A percentile compares a stretch with the other conserved stretches of the same genome.
phyloP scores from a whole-genome alignment of 2,329 filamentous ascomycete species.

The Stagonosporopsis tanaceti region DNA sequence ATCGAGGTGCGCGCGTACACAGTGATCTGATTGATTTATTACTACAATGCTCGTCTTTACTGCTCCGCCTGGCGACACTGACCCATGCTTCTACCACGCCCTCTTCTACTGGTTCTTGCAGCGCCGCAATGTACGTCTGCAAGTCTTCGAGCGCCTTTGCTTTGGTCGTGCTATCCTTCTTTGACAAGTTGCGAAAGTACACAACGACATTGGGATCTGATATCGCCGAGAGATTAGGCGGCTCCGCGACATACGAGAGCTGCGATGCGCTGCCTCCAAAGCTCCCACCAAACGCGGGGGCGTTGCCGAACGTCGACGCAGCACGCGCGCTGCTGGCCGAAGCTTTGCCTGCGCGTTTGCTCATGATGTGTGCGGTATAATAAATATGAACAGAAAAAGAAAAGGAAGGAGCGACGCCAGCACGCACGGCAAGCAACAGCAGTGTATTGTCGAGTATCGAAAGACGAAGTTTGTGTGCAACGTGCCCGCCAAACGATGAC shows the following conservation, averaged over 20 bases:
- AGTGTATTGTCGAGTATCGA: neutral
- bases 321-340: conserved; percentile 71
- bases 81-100: conserved; percentile 90
- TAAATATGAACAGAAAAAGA: conserved; percentile 7
- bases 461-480: conserved; percentile 12
- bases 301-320: conserved; percentile 54
- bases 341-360: conserved; percentile 67
- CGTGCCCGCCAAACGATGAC: conserved; percentile 16
- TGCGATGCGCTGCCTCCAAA: conserved; percentile 62
- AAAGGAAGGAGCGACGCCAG: conserved; percentile 13
- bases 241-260: conserved; percentile 87
- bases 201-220: conserved; percentile 84
- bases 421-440: conserved; percentile 4
- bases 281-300: conserved; percentile 52
- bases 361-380: conserved; percentile 53
- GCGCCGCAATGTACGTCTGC: conserved; percentile 67
- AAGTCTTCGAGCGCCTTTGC: conserved; percentile 89
- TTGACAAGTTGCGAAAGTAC: conserved; percentile 89
- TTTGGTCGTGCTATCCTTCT: conserved; percentile 93
- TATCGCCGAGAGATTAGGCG: conserved; percentile 79
- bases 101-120: conserved; percentile 75
- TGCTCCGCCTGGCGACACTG: conserved; percentile 47
- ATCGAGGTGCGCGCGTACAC: conserved; percentile 90
- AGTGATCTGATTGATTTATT: conserved; percentile 66
- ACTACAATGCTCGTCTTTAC: conserved; percentile 1